A percentile compares a stretch with the other conserved stretches of the same genome.
These are phyloP conservation scores for Sclerotinia glacialis DNA, from an alignment of 2,329 filamentous ascomycete genomes.

Conservation along the genomic window DNA sequence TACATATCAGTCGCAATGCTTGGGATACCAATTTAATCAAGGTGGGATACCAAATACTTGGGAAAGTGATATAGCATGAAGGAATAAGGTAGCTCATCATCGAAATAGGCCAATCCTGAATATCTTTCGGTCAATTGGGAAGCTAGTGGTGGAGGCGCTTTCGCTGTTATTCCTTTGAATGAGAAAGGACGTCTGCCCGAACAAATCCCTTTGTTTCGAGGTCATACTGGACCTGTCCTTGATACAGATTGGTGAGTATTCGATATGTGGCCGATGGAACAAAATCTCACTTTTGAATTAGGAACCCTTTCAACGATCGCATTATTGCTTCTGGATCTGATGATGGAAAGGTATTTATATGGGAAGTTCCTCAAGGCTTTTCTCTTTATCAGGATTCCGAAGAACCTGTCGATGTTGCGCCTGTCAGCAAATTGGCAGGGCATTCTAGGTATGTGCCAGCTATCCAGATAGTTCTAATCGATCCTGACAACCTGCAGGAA, in stretches of 20 bases:
- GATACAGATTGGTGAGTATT: constrained; percentile 88
- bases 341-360: constrained; percentile 95
- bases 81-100: constrained; percentile 30
- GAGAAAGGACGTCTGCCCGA: constrained; percentile 91
- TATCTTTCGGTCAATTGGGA: constrained; percentile 99
- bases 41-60: constrained; percentile 49
- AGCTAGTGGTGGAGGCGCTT: constrained; percentile 89
- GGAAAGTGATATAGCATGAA: background rate
- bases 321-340: constrained; percentile 92
- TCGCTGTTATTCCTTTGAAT: constrained; percentile 87
- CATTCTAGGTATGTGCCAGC: constrained; percentile 68
- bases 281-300: constrained; percentile 40
- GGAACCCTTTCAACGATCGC: constrained; percentile 94
- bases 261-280: constrained; percentile 1
- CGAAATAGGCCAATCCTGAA: constrained; percentile 79
- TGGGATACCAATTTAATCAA: constrained; percentile 99
- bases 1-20: constrained; percentile 95
- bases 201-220: constrained; percentile 89
- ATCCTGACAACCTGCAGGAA: constrained; percentile 60
- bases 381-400: constrained; percentile 81
- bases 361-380: constrained; percentile 89
- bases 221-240: constrained; percentile 91
- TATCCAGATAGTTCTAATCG: constrained; percentile 2
- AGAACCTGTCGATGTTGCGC: constrained; percentile 76
- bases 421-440: constrained; percentile 76